These are phyloP conservation scores for Skeletonema tropicum DNA, from an alignment of 108 stramenopile species.

Conservation along the genomic window DNA sequence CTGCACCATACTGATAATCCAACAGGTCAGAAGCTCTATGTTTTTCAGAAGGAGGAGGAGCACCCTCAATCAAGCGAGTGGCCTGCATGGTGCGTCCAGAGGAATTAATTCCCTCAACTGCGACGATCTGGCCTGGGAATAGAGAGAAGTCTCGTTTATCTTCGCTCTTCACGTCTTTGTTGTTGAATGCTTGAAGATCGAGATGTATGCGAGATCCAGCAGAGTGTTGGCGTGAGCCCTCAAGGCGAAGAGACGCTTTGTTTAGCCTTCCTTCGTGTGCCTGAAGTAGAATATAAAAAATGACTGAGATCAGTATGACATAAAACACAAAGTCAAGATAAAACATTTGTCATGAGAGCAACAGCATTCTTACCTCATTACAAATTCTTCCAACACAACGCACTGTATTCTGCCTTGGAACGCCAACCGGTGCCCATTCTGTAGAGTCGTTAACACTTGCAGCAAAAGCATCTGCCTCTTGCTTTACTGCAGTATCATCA, in stretches of 20 bases:
- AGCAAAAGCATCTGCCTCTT: slow-evolving; percentile 9
- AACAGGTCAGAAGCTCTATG: slow-evolving; percentile 52
- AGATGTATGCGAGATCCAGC: slow-evolving; percentile 85
- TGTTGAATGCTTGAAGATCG: slow-evolving; percentile 61
- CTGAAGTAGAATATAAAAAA: slow-evolving; percentile 42
- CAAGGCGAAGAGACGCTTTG: slow-evolving; percentile 83
- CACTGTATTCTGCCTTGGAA: slow-evolving; percentile 86
- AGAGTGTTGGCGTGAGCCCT: slow-evolving; percentile 86
- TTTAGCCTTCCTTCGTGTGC: slow-evolving; percentile 93
- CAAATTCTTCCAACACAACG: slow-evolving; percentile 91
- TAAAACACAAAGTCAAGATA: background rate
- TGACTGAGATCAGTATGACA: no score
- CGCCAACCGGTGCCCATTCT: slow-evolving; percentile 81
- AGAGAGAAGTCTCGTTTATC: slow-evolving; percentile 68
- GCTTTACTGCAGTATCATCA: slow-evolving; percentile 42
- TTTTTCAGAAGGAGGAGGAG: slow-evolving; percentile 40
- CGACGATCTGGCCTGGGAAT: slow-evolving; percentile 98
- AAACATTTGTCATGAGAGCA: background rate
- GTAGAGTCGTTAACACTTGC: slow-evolving; percentile 20
- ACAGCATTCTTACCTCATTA: slow-evolving; percentile 66
- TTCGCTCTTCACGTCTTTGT: slow-evolving; percentile 16
- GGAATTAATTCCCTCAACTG: slow-evolving; percentile 89
- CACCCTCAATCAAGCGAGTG: slow-evolving; percentile 76
- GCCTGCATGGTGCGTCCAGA: slow-evolving; percentile 84
- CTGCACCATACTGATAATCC: slow-evolving; percentile 45